These are phyloP conservation scores for Leishmania guyanensis DNA, from an alignment of 208 protist species.

Conservation along the genomic window DNA sequence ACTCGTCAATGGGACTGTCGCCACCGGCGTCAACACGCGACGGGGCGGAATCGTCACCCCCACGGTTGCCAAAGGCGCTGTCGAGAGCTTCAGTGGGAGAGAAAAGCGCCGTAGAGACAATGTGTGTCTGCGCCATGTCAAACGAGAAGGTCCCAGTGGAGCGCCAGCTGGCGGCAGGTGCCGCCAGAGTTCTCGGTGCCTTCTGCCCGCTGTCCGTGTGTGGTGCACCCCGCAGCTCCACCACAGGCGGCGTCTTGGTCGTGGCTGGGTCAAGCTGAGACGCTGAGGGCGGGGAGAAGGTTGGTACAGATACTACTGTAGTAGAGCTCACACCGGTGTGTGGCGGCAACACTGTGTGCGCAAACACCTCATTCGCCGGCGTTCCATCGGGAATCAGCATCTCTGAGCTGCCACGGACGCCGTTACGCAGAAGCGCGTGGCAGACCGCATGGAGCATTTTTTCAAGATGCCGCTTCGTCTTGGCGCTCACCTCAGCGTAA, in stretches of 20 bases:
- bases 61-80: background rate
- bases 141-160: constrained; percentile 14
- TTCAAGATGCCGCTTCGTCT: constrained; percentile 28
- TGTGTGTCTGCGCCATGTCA: constrained; percentile 18
- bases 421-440: constrained; percentile 34
- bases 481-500: constrained; percentile 63
- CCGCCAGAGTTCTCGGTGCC: background rate
- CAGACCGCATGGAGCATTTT: constrained; percentile 37
- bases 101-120: constrained; percentile 14
- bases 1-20: background rate
- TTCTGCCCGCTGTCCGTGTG: background rate
- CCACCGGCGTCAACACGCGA: background rate
- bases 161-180: constrained; percentile 13
- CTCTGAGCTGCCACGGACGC: background rate
- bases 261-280: background rate
- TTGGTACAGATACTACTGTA: background rate
- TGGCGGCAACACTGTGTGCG: constrained; percentile 10
- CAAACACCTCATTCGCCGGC: constrained; percentile 8
- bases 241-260: background rate
- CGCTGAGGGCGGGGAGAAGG: background rate
- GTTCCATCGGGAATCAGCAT: background rate
- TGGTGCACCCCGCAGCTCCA: background rate
- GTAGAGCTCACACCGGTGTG: background rate
- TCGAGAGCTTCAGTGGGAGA: constrained; percentile 16
- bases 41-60: background rate